Base-by-base conservation (phyloP, 2,329 filamentous ascomycete genomes). In the Tolypocladium album region DNA sequence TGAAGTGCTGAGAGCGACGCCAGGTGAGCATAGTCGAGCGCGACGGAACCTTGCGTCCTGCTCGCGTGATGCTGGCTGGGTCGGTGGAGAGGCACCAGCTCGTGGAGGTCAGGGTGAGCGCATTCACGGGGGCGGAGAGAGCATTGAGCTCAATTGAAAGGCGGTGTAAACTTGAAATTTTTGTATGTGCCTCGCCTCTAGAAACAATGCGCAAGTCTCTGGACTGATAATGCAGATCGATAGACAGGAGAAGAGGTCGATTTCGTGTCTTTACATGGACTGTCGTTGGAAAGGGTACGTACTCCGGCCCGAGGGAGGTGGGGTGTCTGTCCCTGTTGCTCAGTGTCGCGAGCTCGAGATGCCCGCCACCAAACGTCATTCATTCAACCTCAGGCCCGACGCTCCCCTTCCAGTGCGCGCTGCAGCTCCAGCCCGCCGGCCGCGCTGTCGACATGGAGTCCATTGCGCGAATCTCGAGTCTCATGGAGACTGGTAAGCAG, bases 391-490 rank as follows among this genome's bases (percentile, higher is more conserved):
- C 50, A 34, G n/a, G 27, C 50, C 34, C 47, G 24, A 17, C 45
- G 15, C 45, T 31, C 47, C 47, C 47, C 47, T 31, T 27, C 27
- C 24, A 9, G 47, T 34, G 27, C 15, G 47, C 27, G 61, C 60
- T 56, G 59, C 56, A 50, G 56, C 42, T 40, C 59, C 42, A 58
- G 45, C 56, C 39, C 31, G 17, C 38, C n/a, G 24, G 12, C 53
- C 53, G 24, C 52, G 24, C 52, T 34, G 27, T 36, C 65, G 69
- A 62, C 60, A 99, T 99, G 94, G 94, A 99, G 83, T 96, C 93
- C 27, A 92, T 97, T 72, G 92, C 93, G 65, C 85, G 90, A 70
- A 95, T 99, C 75, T 96, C 92, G 67, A 90, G 86, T 73, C 85
- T 97, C 77, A 87, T 99, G 74, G 94, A 97, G 80, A 94, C 89